Evolutionary conservation across 2,329 filamentous ascomycete species (phyloP), one percentile per base, ranked within the genome.

Genomic region (Penicillium nordicum): DNA sequence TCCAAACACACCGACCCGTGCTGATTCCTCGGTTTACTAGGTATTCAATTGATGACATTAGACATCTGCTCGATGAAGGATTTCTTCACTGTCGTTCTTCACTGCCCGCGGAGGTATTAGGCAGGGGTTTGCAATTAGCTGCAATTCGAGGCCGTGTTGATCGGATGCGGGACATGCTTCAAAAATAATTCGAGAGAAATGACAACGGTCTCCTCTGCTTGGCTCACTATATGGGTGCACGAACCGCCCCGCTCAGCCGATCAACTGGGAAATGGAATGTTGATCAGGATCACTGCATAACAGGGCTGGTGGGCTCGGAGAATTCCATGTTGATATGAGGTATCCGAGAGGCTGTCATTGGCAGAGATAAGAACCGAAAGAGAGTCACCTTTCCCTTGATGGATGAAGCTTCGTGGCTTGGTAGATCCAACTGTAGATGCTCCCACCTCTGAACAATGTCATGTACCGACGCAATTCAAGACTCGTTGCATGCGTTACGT

Each of bases 221-320:
- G 40, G 18, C 16, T 18, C 6, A 34, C 29, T 46, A 10, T 16
- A 27, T 42, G 25, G 10, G 21, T 41, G 51, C 45, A 55, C 34
- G 14, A 50, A 43, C 14, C 23, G 41, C 41, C 41, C 45, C 44
- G 25, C 50, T 46, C 14, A n/a, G n/a, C 23, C 46, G 34, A 29
- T 45, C 11, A 42, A 42, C 30, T 25, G 14, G 54, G 54, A 21
- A 58, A 49, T 62, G 61, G 61, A 63, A 63, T 63, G 61, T 58
- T 52, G 49, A 61, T 60, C 57, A 29, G 32, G 8, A 21, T 27
- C 45, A 54, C 14, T 48, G 34, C 57, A 49, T 46, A 45, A 25
- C 50, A 21, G 34, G 29, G 40, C 23, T 48, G 16, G 50, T 42
- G 25, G 29, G 29, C 21, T 46, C 27, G 34, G 46, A 48, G 29